phyloP scores from a whole-genome alignment of 768 basidiomycete species.

The Lentinus tigrinus region DNA sequence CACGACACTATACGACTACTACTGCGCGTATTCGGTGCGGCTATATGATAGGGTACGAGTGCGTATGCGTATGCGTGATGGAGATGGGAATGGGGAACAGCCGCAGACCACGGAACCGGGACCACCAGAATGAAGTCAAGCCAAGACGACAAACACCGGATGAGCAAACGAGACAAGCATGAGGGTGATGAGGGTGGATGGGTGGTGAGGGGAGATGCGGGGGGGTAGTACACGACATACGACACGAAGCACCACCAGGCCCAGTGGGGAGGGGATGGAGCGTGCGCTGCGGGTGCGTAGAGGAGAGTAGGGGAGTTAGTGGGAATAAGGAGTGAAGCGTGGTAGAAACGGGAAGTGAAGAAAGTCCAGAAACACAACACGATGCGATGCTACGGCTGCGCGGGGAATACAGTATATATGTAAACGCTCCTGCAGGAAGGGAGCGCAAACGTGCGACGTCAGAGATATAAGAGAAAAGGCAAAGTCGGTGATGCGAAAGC shows the following conservation, averaged over 20 bases:
- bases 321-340: neutral
- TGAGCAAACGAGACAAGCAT: neutral
- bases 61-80: neutral
- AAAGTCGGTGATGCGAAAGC: neutral
- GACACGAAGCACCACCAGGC: too few species aligned
- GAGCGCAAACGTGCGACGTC: neutral
- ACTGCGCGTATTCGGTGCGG: neutral
- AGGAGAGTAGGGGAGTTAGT: neutral
- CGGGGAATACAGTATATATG: slow-evolving; percentile 4
- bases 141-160: neutral
- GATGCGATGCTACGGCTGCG: slow-evolving; percentile 2
- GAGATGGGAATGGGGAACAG: neutral
- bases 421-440: neutral
- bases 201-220: neutral
- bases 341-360: neutral
- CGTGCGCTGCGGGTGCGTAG: neutral
- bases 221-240: too few species aligned
- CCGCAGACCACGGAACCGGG: neutral
- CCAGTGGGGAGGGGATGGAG: neutral
- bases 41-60: neutral
- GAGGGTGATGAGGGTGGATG: neutral
- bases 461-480: neutral
- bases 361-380: slow-evolving; percentile 4
- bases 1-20: neutral
- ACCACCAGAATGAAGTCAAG: neutral